Base-by-base conservation (phyloP, 2,329 filamentous ascomycete species). In the Penicillium hesseltinei region DNA sequence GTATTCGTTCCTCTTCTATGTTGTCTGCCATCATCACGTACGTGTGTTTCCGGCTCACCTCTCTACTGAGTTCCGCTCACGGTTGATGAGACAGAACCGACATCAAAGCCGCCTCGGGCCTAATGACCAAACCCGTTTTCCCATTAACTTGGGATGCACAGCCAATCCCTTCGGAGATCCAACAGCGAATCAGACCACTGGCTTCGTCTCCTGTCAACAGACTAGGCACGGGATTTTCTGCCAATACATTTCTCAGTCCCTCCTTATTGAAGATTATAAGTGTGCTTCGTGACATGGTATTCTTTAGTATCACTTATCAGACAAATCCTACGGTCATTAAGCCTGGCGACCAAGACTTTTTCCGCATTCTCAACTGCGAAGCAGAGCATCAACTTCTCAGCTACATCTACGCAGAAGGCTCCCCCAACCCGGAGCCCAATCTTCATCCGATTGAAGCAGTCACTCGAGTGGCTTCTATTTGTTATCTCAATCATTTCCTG, bases 311-410 rank as follows among this genome's bases (percentile, higher is more conserved):
- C 47, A 59, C 65, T 40, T 67, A 69, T 56, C 59, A 63, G 39
- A 45, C 57, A n/a, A 62, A 66, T 25, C 58, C 66, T 3, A 39
- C 50, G 5, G 56, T 51, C 23, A 59, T 75, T 25, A 62, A 61
- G 5, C 48, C 57, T 5, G 49, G 55, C n/a, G 71, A 75, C 25
- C 66, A 71, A 35, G 65, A 69, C 54, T 67, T 72, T 36, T 71
- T 76, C 49, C 69, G 67, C n/a, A 56, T 67, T 8, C 65, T 73
- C 23, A 71, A 67, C 39, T 71, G 67, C 54, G 71, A 75, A 58
- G 58, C 71, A 21, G 74, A 77, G 58, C 70, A 75, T 52, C 73
- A 73, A 56, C 66, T 76, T 19, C 61, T 76, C 7, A 73, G 70
- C 31, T 76, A 77, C 56, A 67, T 73, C 23, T 74, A 73, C 47